Evolutionary conservation across 2,329 filamentous ascomycete species (phyloP).

Genomic region (Pseudogymnoascus sp.): DNA sequence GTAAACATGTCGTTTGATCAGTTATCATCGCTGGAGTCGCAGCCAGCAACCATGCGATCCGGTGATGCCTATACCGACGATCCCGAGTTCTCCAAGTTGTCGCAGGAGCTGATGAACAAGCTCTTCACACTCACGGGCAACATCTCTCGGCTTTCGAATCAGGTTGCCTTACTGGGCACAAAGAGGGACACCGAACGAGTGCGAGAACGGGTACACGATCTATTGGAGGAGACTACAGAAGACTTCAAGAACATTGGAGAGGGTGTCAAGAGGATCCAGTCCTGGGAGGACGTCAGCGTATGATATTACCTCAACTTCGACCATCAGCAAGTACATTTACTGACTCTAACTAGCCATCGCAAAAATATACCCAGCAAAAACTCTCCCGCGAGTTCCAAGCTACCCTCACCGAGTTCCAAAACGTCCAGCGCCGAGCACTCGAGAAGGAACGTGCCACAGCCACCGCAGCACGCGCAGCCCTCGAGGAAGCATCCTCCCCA

Average conservation of each 20-base stretch:
- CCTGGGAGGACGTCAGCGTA: slow-evolving; percentile 78
- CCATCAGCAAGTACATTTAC: neutral
- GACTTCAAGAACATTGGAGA: slow-evolving; percentile 90
- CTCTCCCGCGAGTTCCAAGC: slow-evolving; percentile 88
- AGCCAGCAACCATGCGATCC: slow-evolving; percentile 59
- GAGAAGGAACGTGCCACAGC: slow-evolving; percentile 89
- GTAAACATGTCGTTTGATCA: slow-evolving; percentile 81
- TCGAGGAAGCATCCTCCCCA: slow-evolving; percentile 51
- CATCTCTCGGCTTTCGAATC: slow-evolving; percentile 74
- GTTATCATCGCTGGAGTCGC: slow-evolving; percentile 75
- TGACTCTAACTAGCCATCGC: slow-evolving; percentile 61
- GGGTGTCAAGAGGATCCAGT: slow-evolving; percentile 84
- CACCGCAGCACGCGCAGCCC: slow-evolving; percentile 70
- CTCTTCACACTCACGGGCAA: slow-evolving; percentile 84
- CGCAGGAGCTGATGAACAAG: slow-evolving; percentile 76
- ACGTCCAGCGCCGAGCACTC: slow-evolving; percentile 78
- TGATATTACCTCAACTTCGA: neutral
- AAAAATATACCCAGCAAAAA: slow-evolving; percentile 95
- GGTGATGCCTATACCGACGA: slow-evolving; percentile 81
- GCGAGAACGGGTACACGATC: slow-evolving; percentile 79
- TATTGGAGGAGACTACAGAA: slow-evolving; percentile 77
- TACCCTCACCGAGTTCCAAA: slow-evolving; percentile 83
- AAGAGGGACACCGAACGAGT: slow-evolving; percentile 86
- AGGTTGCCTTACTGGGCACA: slow-evolving; percentile 79
- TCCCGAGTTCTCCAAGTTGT: slow-evolving; percentile 79